A percentile compares a stretch with the other conserved stretches of the same genome.
phyloP scores from a whole-genome alignment of 192 early-diverging fungal genomes.

The Cetraspora pellucida region DNA sequence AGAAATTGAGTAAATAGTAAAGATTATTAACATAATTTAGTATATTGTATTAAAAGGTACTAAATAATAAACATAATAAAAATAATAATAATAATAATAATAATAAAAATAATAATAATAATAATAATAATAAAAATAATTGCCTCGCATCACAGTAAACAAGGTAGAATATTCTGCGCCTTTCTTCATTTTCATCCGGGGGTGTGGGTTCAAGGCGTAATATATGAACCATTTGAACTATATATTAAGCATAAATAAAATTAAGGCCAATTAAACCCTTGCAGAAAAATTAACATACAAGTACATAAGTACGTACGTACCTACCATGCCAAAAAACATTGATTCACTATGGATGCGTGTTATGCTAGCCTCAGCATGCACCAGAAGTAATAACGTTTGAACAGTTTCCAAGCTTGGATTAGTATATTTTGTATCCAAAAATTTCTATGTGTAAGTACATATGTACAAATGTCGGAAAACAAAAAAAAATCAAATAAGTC shows the following conservation, averaged over 20 bases:
- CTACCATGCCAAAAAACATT: slow-evolving; percentile 32
- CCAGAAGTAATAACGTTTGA: slow-evolving; percentile 31
- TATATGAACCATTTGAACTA: slow-evolving; percentile 30
- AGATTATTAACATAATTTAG: not conserved
- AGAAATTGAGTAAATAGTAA: too few species aligned
- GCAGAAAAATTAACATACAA: too few species aligned
- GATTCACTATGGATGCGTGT: slow-evolving; percentile 19
- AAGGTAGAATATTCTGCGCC: slow-evolving; percentile 28
- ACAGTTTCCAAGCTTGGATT: slow-evolving; percentile 23
- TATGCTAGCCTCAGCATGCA: not conserved
- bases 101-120: too few species aligned
- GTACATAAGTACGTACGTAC: not conserved
- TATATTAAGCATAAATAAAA: not conserved
- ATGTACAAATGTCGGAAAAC: not conserved
- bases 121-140: not conserved
- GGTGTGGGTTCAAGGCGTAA: not conserved
- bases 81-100: too few species aligned
- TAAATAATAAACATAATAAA: too few species aligned
- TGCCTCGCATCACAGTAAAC: slow-evolving; percentile 24
- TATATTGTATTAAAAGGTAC: too few species aligned
- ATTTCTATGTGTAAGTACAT: not conserved
- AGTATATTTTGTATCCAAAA: slow-evolving; percentile 20
- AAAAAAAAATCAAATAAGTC: too few species aligned
- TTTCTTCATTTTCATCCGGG: slow-evolving; percentile 28
- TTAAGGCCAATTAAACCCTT: too few species aligned